phyloP scores from a whole-genome alignment of 352 stramenopile species.

The Phytophthora sp. region DNA sequence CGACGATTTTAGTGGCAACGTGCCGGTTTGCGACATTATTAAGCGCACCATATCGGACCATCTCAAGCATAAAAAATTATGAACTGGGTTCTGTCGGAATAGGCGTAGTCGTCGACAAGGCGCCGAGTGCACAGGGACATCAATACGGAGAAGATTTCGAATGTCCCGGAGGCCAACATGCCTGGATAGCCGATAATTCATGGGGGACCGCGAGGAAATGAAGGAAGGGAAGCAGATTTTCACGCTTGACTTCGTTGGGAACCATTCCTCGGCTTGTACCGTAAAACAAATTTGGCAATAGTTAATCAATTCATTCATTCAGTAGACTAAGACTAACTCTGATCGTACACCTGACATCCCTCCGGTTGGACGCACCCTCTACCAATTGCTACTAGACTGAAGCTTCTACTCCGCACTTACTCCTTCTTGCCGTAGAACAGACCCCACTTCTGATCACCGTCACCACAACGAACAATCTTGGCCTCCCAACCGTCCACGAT shows the following conservation, averaged over 20 bases:
- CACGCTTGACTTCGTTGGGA: constrained; percentile 58
- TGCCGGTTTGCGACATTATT: constrained; percentile 22
- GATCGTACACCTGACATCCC: constrained; percentile 1
- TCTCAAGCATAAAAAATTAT: no score
- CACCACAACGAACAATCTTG: constrained; percentile 68
- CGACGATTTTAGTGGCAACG: constrained; percentile 11
- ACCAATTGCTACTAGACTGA: no score
- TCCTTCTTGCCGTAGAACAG: constrained; percentile 71
- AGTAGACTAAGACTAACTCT: background rate
- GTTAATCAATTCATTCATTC: constrained; percentile 15
- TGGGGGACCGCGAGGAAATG: constrained; percentile 53
- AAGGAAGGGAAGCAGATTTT: constrained; percentile 53
- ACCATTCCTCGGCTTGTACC: constrained; percentile 50
- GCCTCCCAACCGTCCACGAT: constrained; percentile 75
- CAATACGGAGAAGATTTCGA: constrained; percentile 39
- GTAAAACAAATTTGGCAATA: constrained; percentile 20
- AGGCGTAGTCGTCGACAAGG: constrained; percentile 32
- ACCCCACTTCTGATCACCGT: constrained; percentile 82
- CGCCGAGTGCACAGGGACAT: constrained; percentile 47
- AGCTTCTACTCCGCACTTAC: constrained; percentile 30
- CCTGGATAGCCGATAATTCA: constrained; percentile 43
- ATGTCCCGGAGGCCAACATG: constrained; percentile 40
- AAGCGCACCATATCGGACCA: constrained; percentile 53
- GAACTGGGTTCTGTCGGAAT: constrained; percentile 56
- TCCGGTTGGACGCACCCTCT: no score